A percentile compares a stretch with the other conserved stretches of the same genome.
Conservation (phyloP, 2,329 filamentous ascomycete species). For the Colletotrichum graminicola region DNA sequence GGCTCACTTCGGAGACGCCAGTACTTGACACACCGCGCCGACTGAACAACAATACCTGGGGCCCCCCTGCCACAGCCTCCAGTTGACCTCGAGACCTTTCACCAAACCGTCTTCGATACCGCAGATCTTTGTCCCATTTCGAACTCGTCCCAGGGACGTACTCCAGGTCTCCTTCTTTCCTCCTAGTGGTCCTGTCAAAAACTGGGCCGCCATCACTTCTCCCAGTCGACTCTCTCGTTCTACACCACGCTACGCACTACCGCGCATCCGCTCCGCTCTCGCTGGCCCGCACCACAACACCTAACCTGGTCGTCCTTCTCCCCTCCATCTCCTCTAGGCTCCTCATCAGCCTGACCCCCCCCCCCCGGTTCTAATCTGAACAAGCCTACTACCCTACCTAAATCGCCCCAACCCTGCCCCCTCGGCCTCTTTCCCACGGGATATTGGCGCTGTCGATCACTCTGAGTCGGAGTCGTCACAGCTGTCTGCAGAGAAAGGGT, state of each 20-base stretch:
- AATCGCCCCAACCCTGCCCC: conserved; percentile 59
- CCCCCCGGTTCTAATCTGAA: conserved; percentile 47
- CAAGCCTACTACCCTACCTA: conserved; percentile 56
- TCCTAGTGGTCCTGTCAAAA: conserved; percentile 39
- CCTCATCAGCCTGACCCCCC: conserved; percentile 52
- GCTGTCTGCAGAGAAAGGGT: conserved; percentile 50
- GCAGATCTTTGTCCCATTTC: conserved; percentile 39
- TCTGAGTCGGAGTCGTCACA: conserved; percentile 66
- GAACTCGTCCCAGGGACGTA: conserved; percentile 32
- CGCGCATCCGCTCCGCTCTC: conserved; percentile 35
- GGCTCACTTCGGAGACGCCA: conserved; percentile 23
- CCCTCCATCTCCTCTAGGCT: conserved; percentile 19
- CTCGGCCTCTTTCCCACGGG: conserved; percentile 62
- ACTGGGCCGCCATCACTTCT: conserved; percentile 37
- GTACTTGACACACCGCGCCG: conserved; percentile 28
- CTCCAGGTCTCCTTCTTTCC: conserved; percentile 40
- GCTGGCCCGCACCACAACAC: conserved; percentile 25
- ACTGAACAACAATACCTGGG: conserved; percentile 31
- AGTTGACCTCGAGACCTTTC: conserved; percentile 41
- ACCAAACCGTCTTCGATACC: conserved; percentile 32
- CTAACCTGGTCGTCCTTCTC: conserved; percentile 28
- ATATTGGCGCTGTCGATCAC: conserved; percentile 67
- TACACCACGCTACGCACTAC: conserved; percentile 36
- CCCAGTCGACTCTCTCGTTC: conserved; percentile 5
- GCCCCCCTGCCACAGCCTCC: conserved; percentile 33